Percentiles rank a stretch among this genome's conserved stretches.
Evolutionary conservation across 164 flowering plant genomes (phyloP).

Genomic region (Hamamelis virginiana): DNA sequence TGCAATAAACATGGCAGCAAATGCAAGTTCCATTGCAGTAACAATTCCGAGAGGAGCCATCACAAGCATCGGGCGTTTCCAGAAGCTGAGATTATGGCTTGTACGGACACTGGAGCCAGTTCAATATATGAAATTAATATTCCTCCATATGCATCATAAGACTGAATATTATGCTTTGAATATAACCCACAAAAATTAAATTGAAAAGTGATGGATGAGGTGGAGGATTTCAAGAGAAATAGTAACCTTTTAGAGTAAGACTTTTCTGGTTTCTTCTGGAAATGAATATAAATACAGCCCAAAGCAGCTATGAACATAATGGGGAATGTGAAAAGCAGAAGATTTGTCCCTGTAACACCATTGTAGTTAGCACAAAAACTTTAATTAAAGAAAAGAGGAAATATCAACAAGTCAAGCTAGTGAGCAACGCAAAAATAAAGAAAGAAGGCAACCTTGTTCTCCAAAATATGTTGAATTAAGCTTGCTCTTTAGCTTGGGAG

Average conservation of each 20-base stretch:
- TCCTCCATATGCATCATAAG: not conserved
- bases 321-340: constrained; percentile 50
- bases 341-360: constrained; percentile 38
- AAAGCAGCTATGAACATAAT: constrained; percentile 48
- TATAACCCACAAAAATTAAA: not conserved
- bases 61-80: constrained; percentile 33
- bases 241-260: constrained; percentile 8
- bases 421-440: not conserved
- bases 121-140: not conserved
- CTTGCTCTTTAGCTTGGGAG: constrained; percentile 29
- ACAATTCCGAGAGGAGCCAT: constrained; percentile 49
- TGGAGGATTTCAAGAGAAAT: not conserved
- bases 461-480: constrained; percentile 42
- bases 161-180: not conserved
- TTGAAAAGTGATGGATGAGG: not conserved
- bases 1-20: constrained; percentile 42
- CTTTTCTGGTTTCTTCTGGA: constrained; percentile 20
- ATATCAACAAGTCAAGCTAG: not conserved
- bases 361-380: not conserved
- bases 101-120: constrained; percentile 5
- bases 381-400: not conserved
- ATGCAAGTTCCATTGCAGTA: constrained; percentile 30
- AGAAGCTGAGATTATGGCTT: constrained; percentile 8
- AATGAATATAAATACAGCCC: constrained; percentile 49
- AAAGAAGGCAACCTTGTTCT: constrained; percentile 37